Base-by-base conservation (phyloP, 805 yeast species). In the Suhomyces sp. region DNA sequence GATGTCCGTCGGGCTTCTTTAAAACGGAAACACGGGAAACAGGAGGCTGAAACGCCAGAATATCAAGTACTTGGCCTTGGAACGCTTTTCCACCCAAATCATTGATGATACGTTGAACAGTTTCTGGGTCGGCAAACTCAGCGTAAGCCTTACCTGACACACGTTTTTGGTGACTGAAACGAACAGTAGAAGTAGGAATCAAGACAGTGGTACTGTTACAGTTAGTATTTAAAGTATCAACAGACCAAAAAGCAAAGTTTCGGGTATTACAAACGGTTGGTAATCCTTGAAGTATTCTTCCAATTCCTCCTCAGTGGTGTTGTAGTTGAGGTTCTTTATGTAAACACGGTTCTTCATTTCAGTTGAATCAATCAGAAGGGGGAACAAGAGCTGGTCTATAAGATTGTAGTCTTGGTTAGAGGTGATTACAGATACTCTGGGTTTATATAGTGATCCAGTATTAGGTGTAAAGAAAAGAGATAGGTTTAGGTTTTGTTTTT, bases 131-230 rank as follows among this genome's bases (percentile, higher is more conserved):
- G n/a, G 44, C 52, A 38, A 65, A 60, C 33, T 58, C 67, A n/a
- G 62, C 69, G 36, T 63, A 65, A 1, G 63, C 72, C 31, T 77
- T 72, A 3, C 93, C 91, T 44, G 77, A 57, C 2, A 79, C 75
- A 42, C 58, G 66, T 30, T 65, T 69, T 32, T 60, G 63, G 5
- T 72, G 62, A 38, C 67, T 58, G 9, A 75, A 74, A 21, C 74
- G 63, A 12, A 75, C 64, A 2, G 78, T 72, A 43, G 72, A 74
- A 39, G 73, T 70, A 18, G 83, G 84, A 33, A 79, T 68, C 43
- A 78, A 57, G 3, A 77, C 74, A 16, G 47, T 51, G 64, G 63
- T 6, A 28, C 50, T 48, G 25, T n/a, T n/a, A 11, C 14, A 14
- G 6, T 19, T 36, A 34, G 38, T 33, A 43, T 38, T 25, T 18